Percentiles rank a stretch among this genome's conserved stretches.
Evolutionary conservation across 1,284 basidiomycete genomes (phyloP).

Genomic region (Phellopilus nigrolimitatus): DNA sequence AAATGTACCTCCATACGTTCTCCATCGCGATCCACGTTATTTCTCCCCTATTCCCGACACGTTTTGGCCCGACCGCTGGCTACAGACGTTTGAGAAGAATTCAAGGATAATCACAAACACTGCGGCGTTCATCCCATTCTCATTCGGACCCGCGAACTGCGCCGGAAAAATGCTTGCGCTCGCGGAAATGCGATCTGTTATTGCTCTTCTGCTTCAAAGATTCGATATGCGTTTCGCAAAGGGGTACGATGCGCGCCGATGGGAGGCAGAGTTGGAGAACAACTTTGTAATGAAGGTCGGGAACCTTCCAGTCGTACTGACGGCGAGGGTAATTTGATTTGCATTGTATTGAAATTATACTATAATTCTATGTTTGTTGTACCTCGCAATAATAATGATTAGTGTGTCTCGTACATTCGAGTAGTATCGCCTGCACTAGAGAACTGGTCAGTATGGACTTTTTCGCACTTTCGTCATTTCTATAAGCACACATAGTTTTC

Average conservation of each 20-base stretch:
- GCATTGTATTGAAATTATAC: no score
- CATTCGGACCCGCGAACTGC: conserved; percentile 32
- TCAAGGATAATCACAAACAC: conserved; percentile 26
- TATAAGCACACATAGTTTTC: no score
- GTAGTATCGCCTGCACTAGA: no score
- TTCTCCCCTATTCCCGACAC: conserved; percentile 37
- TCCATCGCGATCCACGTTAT: conserved; percentile 38
- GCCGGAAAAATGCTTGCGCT: conserved; percentile 32
- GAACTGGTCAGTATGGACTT: no score
- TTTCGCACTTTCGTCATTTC: no score
- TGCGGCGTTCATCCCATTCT: conserved; percentile 36
- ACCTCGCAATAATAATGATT: no score
- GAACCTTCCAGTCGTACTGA: conserved; percentile 25
- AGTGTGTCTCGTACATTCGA: no score
- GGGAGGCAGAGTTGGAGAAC: conserved; percentile 30
- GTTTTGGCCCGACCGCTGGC: conserved; percentile 42
- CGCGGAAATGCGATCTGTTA: conserved; percentile 29
- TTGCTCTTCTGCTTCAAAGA: conserved; percentile 28
- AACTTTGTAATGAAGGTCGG: conserved; percentile 29
- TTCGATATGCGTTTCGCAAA: conserved; percentile 30
- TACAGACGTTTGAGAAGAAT: conserved; percentile 20
- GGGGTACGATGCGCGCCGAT: conserved; percentile 26
- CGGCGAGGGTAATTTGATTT: no score
- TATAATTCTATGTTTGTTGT: no score
- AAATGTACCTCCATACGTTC: conserved; percentile 41